These are phyloP conservation scores for Diplodia sapinea DNA, from an alignment of 2,329 filamentous ascomycete species.

Conservation along the genomic window DNA sequence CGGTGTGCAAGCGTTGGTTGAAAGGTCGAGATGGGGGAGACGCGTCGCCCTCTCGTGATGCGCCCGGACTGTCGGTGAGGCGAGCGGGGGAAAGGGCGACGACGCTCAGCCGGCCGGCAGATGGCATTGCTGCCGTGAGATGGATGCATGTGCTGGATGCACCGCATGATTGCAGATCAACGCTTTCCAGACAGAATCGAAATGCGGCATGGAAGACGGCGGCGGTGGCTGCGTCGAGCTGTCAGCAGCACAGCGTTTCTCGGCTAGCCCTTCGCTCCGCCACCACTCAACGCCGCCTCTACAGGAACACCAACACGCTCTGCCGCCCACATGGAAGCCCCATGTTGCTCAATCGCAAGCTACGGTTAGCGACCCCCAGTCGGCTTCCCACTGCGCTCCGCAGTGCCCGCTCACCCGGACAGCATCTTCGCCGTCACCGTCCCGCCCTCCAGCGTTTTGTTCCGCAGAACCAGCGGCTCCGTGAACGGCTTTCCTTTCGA, in stretches of 20 bases:
- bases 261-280: neutral
- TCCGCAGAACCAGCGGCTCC: neutral
- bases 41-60: slow-evolving; percentile 8
- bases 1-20: neutral
- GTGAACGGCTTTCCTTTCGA: neutral
- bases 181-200: neutral
- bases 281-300: slow-evolving; percentile 1
- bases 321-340: neutral
- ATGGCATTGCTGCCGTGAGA: neutral
- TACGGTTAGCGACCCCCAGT: neutral
- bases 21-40: neutral
- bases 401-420: neutral
- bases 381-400: neutral
- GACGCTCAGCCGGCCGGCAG: neutral
- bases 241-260: neutral
- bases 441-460: neutral
- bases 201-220: neutral
- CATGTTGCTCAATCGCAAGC: neutral
- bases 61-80: slow-evolving; percentile 12
- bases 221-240: neutral
- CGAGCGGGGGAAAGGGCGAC: too few relatives aligned
- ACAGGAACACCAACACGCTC: neutral
- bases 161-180: neutral
- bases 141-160: neutral
- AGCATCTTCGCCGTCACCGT: neutral